Percentiles rank a stretch among this genome's conserved stretches.
phyloP scores from a whole-genome alignment of 768 basidiomycete genomes.

The Agrocybe praecox region DNA sequence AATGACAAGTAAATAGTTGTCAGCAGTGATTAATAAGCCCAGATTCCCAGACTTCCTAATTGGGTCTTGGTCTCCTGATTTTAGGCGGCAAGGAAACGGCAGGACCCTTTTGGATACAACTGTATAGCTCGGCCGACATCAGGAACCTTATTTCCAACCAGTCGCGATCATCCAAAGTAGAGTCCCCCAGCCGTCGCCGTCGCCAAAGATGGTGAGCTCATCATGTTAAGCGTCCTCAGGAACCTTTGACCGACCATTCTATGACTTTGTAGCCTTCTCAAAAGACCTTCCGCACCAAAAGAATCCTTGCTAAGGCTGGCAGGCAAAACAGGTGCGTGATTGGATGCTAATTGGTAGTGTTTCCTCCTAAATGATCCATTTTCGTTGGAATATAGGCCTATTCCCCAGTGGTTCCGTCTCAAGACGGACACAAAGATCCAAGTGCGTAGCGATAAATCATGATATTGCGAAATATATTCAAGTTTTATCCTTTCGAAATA shows the following conservation, averaged over 20 bases:
- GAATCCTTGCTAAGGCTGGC: constrained; percentile 92
- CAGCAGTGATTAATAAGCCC: neutral
- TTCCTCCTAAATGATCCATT: constrained; percentile 4
- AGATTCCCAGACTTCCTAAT: neutral
- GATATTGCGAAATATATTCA: neutral
- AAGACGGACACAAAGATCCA: constrained; percentile 97
- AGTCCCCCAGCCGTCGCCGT: constrained; percentile 34
- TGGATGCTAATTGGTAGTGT: neutral
- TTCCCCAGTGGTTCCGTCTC: constrained; percentile 99
- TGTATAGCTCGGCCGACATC: constrained; percentile 34
- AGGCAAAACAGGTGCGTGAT: constrained; percentile 89
- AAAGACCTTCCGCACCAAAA: constrained; percentile 98
- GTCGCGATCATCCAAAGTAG: constrained; percentile 23
- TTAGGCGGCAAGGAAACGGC: neutral
- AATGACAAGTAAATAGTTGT: too few relatives aligned
- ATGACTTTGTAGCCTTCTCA: constrained; percentile 81
- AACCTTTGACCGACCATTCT: neutral
- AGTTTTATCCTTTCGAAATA: constrained; percentile 27
- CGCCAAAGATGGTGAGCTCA: constrained; percentile 51
- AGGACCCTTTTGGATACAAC: constrained; percentile 16
- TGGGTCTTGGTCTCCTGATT: neutral
- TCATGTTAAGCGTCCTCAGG: constrained; percentile 1
- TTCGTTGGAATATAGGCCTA: constrained; percentile 61
- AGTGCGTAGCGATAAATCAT: constrained; percentile 41
- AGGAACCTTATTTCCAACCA: constrained; percentile 34